Base-by-base conservation (phyloP, 2,329 filamentous ascomycete species). In the Aspergillus texensis region DNA sequence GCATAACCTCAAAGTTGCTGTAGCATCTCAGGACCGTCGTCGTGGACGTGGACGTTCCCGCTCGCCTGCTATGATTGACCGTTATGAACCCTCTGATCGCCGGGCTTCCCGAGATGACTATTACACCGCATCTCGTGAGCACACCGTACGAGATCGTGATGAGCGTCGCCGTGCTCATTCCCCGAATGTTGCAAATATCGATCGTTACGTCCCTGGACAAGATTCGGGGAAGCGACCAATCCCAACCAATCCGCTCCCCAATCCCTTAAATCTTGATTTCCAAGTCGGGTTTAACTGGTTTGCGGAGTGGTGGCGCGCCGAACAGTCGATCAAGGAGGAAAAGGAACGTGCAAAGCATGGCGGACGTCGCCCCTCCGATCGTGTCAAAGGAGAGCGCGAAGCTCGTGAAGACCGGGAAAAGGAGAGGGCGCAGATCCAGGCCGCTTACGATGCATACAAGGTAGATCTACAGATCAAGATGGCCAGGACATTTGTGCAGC, bases 401-500 rank as follows among this genome's bases (percentile, higher is more conserved):
- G 84, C 83, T 43, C 79, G 85, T 58, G 87, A 89, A 74, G 87
- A 89, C 65, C 82, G 86, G 4, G 86, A 88, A 19, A 86, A 85
- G 62, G 87, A 90, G 72, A 79, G 86, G 58, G 83, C 85, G 19
- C 84, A 86, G 72, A 90, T 90, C 12, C 88, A 90, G 65, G 82
- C 83, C 26, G 87, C 87, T 3, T 90, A 90, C 65, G 87, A 89
- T 70, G 77, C 83, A 46, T 90, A 90, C 80, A 90, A 90, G 74
- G 84, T 86, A 70, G 87, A 88, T 63, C 79, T 89, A 12, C 87
- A 89, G 69, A 80, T 88, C 41, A 85, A 86, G 68, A 94, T 97
- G 90, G 94, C 95, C 0, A 89, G 93, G 68, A 84, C 87, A 1
- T 99, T 99, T 75, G 95, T 99, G 48, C 88, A 90, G 57, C 91